Base-by-base conservation (phyloP, 345 rosid species). In the Gossypium ekmanianum region DNA sequence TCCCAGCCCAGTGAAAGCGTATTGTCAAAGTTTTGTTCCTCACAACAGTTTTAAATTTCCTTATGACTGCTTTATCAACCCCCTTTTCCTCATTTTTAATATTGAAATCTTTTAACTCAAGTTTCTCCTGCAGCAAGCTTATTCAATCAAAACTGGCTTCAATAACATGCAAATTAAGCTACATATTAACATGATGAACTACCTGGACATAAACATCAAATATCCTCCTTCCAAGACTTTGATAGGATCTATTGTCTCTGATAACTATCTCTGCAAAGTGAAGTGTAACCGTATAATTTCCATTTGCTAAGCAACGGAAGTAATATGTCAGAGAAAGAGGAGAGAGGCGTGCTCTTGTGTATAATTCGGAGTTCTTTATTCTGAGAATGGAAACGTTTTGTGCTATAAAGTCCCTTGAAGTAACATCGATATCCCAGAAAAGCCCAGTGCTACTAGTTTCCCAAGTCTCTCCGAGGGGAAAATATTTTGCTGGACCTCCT, bases 151-250 rank as follows among this genome's bases (percentile, higher is more conserved):
- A 34, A 0, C 63, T 63, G 14, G 20, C 0, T 50, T 9, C 48
- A 9, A 16, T 24, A 24, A 47, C 14, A 61, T 61, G 57, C 65
- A 34, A n/a, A 64, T 12, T 34, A 34, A 14, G 29, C 45, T 18
- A n/a, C 48, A 13, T 1, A n/a, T n/a, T 44, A 39, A 58, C 8
- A n/a, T 34, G 34, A 24, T 16, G 4, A 24, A 22, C 41, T 76
- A 88, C 92, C 92, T 86, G 92, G 11, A 83, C 78, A 59, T 85
- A 83, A 72, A 88, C 82, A 78, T 88, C 73, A 48, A 86, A 88
- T 59, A 88, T 57, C 39, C 88, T 79, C 78, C 79, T 88, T 43
- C 88, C 90, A 0, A 85, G 82, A 75, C 84, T 81, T 2, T 24
- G 3, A 59, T 74, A 86, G 12, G 90, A 75, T 14, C 71, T 78